Base-by-base conservation (phyloP, 495 filamentous ascomycete genomes). In the Apiosordaria backusii region DNA sequence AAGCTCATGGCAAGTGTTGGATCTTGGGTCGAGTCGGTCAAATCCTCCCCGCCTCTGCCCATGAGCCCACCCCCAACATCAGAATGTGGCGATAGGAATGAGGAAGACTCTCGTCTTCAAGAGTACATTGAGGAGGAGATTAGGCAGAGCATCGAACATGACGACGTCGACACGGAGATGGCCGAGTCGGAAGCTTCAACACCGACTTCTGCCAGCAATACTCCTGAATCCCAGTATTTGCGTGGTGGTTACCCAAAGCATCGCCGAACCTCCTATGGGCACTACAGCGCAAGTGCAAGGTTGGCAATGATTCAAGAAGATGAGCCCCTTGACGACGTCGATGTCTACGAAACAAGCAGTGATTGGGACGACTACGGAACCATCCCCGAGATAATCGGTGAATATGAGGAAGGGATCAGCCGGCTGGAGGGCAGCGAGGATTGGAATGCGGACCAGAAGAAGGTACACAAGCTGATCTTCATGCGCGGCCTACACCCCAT, bases 401-500 rank as follows among this genome's bases (percentile, higher is more conserved):
- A 77, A 6, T 76, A 74, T 57, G 54, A 66, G 3, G 27, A 29
- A 9, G 13, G 21, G 1, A 16, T 72, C n/a, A 54, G 24, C n/a
- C n/a, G 50, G 22, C 24, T 77, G 13, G 67, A 72, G 18, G 73
- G 70, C 18, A 70, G 54, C 52, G 63, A 70, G 10, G 26, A 64
- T 10, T 77, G 75, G 75, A 75, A 72, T 50, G 40, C 27, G 5
- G 68, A 72, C 15, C 73, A 77, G 52, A 64, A 24, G 9, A 72
- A 70, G 29, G 53, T 77, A 1, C 74, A 77, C 61, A 69, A 70
- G 57, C 65, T 77, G 23, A 64, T 73, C 26, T 74, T 66, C 57
- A 65, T 77, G 66, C 70, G 72, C 58, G 75, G 75, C 5, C 60
- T 67, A 9, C 73, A 75, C 50, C 75, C 75, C 6, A 68, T 77